Evolutionary conservation across 345 rosid genomes (phyloP), one percentile per base, ranked within the genome.

Genomic region (Ceriops zippeliana): DNA sequence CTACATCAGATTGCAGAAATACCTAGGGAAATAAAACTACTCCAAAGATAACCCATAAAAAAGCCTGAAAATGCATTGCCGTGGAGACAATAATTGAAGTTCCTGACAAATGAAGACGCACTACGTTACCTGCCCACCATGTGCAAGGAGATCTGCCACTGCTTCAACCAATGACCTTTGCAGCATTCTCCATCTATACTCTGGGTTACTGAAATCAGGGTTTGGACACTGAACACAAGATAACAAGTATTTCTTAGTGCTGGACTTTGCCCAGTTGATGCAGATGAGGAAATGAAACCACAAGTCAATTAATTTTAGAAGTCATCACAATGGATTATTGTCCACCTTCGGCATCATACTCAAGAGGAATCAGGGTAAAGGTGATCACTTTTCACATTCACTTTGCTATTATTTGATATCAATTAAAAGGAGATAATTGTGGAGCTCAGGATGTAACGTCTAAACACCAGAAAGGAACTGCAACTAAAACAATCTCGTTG

Each of bases 131-230:
- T 83, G 86, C 65, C 93, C 93, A 65, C 82, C 73, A 54, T 53
- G 62, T 9, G 74, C 67, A 27, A 89, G 90, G 21, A 83, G 85
- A 82, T 86, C 83, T 2, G 73, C 76, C 75, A 86, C 81, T 37
- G 89, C 90, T 81, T 86, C 88, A 61, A 85, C 76, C 78, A 86
- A 73, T 75, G 88, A 78, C 76, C 81, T 76, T 68, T 82, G 84
- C 79, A 89, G 59, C 89, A 86, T 85, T 71, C 89, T 85, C 91
- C 91, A 79, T 78, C 95, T 81, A 73, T 85, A 74, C 37, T 83
- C 83, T 52, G 89, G 81, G 58, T 76, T 72, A 66, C 81, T 89
- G 79, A 89, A 89, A 73, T 86, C 95, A 22, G 89, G 95, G 73
- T 86, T 81, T 19, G 91, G 95, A 73, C 95, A 89, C 95, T 89